A percentile compares a stretch with the other conserved stretches of the same genome.
These are phyloP conservation scores for Rhynchospora breviuscula DNA, from an alignment of 176 grass and related monocot genomes.

Conservation along the genomic window DNA sequence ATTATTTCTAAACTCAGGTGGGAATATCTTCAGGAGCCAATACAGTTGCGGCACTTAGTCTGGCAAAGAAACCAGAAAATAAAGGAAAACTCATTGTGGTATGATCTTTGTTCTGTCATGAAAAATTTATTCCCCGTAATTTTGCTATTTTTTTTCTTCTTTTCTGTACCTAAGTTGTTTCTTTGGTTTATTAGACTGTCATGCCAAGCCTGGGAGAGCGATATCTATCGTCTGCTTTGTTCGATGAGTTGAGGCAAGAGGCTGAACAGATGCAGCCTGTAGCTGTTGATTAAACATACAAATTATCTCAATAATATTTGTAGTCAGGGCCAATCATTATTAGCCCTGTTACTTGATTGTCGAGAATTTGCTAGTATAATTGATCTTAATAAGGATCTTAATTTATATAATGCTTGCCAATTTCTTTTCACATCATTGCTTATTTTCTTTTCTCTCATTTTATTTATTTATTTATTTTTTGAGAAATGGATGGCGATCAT, in stretches of 20 bases:
- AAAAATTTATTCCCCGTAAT: background rate
- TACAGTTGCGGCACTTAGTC: constrained; percentile 65
- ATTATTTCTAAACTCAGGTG: constrained; percentile 34
- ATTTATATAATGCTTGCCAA: no score
- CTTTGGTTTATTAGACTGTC: constrained; percentile 54
- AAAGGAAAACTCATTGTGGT: constrained; percentile 98
- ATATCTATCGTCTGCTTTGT: constrained; percentile 67
- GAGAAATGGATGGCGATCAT: no score
- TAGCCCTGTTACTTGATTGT: background rate
- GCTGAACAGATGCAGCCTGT: constrained; percentile 82
- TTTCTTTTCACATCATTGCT: no score
- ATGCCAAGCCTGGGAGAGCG: constrained; percentile 74
- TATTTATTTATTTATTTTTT: background rate
- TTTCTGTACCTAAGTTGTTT: background rate
- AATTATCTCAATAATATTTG: background rate
- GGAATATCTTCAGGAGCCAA: constrained; percentile 98
- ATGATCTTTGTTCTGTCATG: constrained; percentile 13
- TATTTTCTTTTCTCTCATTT: background rate
- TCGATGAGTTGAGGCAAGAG: constrained; percentile 68
- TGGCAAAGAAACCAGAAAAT: constrained; percentile 83
- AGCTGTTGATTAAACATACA: constrained; percentile 43
- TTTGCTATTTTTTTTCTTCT: background rate
- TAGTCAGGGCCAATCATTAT: background rate
- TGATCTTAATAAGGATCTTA: background rate
- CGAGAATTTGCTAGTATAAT: background rate